A percentile compares a stretch with the other conserved stretches of the same genome.
phyloP scores from a whole-genome alignment of 1,284 basidiomycete species.

The Sporisorium reilianum region DNA sequence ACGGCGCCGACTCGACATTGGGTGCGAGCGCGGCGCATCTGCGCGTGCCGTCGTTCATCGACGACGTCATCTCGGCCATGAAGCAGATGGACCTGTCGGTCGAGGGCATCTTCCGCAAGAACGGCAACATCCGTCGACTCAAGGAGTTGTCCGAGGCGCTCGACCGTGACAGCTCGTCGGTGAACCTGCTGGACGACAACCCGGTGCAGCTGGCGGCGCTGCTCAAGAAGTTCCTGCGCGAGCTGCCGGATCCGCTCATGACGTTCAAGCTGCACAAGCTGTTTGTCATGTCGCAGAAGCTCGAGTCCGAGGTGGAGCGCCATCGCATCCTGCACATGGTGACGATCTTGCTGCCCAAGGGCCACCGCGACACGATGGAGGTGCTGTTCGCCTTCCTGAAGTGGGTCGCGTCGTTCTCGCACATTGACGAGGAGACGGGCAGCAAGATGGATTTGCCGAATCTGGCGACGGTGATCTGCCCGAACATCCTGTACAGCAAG shows the following conservation, averaged over 20 bases:
- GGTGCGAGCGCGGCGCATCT: constrained; percentile 87
- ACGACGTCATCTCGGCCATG: constrained; percentile 98
- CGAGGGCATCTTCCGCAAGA: constrained; percentile 98
- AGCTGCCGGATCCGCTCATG: constrained; percentile 94
- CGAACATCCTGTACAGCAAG: constrained; percentile 90
- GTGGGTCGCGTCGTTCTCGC: constrained; percentile 99
- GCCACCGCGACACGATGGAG: constrained; percentile 96
- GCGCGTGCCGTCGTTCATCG: constrained; percentile 94
- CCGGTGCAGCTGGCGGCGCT: constrained; percentile 96
- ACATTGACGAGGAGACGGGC: constrained; percentile 96
- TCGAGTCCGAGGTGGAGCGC: constrained; percentile 82
- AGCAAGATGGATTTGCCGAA: constrained; percentile 98
- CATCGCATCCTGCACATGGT: constrained; percentile 87
- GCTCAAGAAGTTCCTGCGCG: constrained; percentile 95
- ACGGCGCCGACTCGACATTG: constrained; percentile 91
- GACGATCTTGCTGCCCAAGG: constrained; percentile 87
- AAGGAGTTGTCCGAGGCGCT: constrained; percentile 91
- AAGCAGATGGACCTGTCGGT: constrained; percentile 99
- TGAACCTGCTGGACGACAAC: constrained; percentile 93
- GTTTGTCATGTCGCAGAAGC: constrained; percentile 86
- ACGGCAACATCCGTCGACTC: constrained; percentile 93
- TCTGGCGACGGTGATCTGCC: constrained; percentile 96
- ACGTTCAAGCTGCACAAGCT: constrained; percentile 92
- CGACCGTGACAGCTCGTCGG: constrained; percentile 84
- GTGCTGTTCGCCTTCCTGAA: constrained; percentile 98